Conservation (phyloP, 2,329 filamentous ascomycete species). For the Claviceps humidiphila region DNA sequence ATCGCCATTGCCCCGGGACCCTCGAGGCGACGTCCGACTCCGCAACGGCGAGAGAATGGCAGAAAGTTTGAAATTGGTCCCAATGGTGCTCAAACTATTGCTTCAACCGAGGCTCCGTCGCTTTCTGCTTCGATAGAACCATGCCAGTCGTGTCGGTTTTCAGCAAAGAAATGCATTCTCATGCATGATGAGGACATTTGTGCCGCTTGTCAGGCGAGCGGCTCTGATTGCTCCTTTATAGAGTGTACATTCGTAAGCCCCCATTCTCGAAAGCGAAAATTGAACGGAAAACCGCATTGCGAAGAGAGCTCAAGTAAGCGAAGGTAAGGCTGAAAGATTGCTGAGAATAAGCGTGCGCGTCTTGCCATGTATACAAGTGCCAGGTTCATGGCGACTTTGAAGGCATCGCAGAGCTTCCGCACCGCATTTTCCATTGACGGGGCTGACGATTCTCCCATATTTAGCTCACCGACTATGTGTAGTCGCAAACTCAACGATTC, state of each 20-base stretch:
- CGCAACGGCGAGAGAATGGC: conserved; percentile 33
- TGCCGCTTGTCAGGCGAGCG: conserved; percentile 64
- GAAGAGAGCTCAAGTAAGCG: conserved; percentile 47
- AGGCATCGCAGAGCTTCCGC: not conserved
- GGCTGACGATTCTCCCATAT: conserved; percentile 6
- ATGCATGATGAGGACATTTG: conserved; percentile 62
- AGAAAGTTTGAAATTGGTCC: conserved; percentile 36
- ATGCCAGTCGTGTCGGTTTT: conserved; percentile 62
- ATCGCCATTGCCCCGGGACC: conserved; percentile 54
- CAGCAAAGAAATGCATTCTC: conserved; percentile 64
- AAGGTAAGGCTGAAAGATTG: conserved; percentile 41
- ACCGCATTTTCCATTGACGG: not conserved
- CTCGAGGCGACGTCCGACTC: conserved; percentile 26
- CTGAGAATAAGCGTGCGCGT: not conserved
- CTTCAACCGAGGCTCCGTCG: conserved; percentile 36
- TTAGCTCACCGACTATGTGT: conserved; percentile 42
- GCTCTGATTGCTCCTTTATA: conserved; percentile 65
- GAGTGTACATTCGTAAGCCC: conserved; percentile 42
- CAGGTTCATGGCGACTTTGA: not conserved
- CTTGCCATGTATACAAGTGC: not conserved
- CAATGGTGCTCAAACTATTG: conserved; percentile 37
- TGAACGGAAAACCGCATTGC: conserved; percentile 49
- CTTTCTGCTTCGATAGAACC: conserved; percentile 33
- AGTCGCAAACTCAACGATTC: conserved; percentile 40
- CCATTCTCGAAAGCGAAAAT: conserved; percentile 66